Base-by-base conservation (phyloP, 306 rosid species). In the Clitoria ternatea region DNA sequence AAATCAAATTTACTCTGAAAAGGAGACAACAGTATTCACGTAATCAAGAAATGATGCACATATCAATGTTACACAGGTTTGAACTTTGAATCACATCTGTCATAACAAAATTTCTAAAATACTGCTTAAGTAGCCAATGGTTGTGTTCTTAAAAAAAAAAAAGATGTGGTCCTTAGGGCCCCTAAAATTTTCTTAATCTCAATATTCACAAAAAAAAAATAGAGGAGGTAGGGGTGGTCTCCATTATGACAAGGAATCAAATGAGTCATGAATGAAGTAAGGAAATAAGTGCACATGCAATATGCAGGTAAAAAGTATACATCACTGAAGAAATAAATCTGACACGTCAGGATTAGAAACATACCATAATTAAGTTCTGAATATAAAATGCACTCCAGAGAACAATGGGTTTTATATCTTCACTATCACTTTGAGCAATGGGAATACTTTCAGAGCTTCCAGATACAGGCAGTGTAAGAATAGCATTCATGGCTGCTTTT, bases 361-460 rank as follows among this genome's bases (percentile, higher is more conserved):
- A 66, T 12, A 89, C 96, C 87, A 0, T 67, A 37, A 83, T 79
- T 49, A 79, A 67, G 68, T 87, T 93, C 85, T 94, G 99, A 81
- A 89, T 77, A 86, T 87, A 94, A 66, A 70, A 36, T 29, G 86
- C 86, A 27, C 88, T 87, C 99, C 99, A 94, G 62, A 94, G 86
- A 72, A 89, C 79, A 32, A 49, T 40, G 17, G 90, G 88, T 69
- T 86, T 85, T 70, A n/a, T 39, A 53, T 81, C 86, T 44, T 76
- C 82, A 32, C 77, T 70, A 40, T 68, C 89, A 77, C 74, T 81
- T 71, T 76, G 82, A 74, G 19, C 82, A 49, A 49, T 27, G 5
- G 90, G 78, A 80, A 71, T 62, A 61, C 78, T 77, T 76, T 84
- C 89, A 54, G 85, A 54, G 66, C 59, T 79, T 81, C 68, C 90